Evolutionary conservation across 352 stramenopile genomes (phyloP), one percentile per base, ranked within the genome.

Genomic region (Phytophthora uliginosa): DNA sequence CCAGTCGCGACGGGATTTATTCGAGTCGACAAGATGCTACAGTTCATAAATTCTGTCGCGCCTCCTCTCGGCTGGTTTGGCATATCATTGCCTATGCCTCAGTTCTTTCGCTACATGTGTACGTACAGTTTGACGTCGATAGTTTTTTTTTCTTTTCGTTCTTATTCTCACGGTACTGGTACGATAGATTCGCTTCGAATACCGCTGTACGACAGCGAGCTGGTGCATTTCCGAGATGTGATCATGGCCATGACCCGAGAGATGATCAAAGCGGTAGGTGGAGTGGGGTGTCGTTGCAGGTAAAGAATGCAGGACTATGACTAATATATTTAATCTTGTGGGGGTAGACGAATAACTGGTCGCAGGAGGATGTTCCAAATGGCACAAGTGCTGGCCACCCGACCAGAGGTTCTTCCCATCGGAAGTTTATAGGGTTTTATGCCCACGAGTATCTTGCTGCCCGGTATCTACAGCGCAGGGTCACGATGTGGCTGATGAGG

Each of bases 171-270:
- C 36, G 36, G 3, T 50, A 50, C 42, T 52, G 18, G 18, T 53
- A 53, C 26, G 47, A 15, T 87, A 74, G 78, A 66, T 74, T 33
- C 77, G 34, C 69, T 95, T 28, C 75, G 84, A 7, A 69, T 98
- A 34, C 80, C 82, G 2, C 63, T 97, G 34, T 97, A 95, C 51
- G 83, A 94, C 20, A 84, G 89, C 31, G 81, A 93, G 53, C 73
- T 78, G 24, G 78, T 98, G 2, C 74, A 96, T 56, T 97, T 98
- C 66, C 83, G 88, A 26, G 88, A 97, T 66, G 89, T 97, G 12
- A 78, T 96, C 36, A 77, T 91, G 5, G 78, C 83, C 15, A 89
- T 92, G 85, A 76, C 83, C 1, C 71, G 81, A 17, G 85, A 92
- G 56, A 85, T 91, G 79, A 82, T 91, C 52, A 88, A 88, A 73